phyloP scores from a whole-genome alignment of 2,329 filamentous ascomycete genomes.

The Zymoseptoria brevis region DNA sequence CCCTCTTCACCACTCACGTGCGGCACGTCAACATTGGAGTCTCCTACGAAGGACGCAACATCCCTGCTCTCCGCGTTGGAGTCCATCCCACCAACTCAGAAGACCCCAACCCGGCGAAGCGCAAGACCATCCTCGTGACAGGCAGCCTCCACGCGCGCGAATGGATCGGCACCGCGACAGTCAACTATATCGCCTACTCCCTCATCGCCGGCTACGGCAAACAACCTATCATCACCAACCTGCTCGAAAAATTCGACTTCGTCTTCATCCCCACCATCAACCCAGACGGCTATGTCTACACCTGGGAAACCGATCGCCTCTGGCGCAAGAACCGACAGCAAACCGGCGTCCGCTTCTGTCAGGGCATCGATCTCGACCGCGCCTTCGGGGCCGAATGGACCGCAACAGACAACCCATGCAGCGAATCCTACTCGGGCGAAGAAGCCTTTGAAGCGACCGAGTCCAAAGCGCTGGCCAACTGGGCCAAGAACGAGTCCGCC shows the following conservation, averaged over 20 bases:
- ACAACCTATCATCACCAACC: constrained; percentile 58
- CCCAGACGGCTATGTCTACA: constrained; percentile 89
- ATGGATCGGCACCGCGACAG: constrained; percentile 90
- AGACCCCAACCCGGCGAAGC: constrained; percentile 39
- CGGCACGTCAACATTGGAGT: constrained; percentile 67
- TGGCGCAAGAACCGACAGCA: constrained; percentile 92
- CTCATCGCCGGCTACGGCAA: constrained; percentile 78
- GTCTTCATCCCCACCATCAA: constrained; percentile 84
- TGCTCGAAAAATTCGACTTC: constrained; percentile 79
- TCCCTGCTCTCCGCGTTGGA: constrained; percentile 72
- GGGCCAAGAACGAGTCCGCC: constrained; percentile 71
- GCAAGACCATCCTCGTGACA: constrained; percentile 72
- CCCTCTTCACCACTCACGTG: constrained; percentile 80
- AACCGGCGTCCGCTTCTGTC: constrained; percentile 74
- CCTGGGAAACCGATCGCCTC: constrained; percentile 81
- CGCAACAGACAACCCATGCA: constrained; percentile 70
- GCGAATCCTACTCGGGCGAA: constrained; percentile 80
- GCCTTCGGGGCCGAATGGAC: constrained; percentile 83
- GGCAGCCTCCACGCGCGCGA: constrained; percentile 90
- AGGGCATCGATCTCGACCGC: constrained; percentile 81
- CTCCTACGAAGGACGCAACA: constrained; percentile 82
- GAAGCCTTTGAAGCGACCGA: constrained; percentile 77
- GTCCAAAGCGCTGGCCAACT: constrained; percentile 64
- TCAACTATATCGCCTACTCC: constrained; percentile 83
- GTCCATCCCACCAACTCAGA: constrained; percentile 45